Conservation (phyloP, 345 rosid genomes). For the Acer yangbiense region DNA sequence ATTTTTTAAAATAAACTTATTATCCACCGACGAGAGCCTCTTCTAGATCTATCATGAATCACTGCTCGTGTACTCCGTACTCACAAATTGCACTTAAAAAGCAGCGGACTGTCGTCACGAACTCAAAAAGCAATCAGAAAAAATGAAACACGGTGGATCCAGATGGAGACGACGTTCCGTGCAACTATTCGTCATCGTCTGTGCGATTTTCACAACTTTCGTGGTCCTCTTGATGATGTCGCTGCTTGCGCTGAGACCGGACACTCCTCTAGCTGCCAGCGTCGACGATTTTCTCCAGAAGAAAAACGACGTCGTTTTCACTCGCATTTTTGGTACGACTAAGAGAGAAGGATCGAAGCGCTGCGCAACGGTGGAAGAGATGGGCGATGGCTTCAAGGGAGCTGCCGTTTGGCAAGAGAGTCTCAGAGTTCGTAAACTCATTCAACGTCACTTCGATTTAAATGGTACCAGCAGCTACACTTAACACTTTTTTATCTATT, state of each 20-base stretch:
- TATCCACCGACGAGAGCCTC: background rate
- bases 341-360: constrained; percentile 23
- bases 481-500: background rate
- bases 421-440: constrained; percentile 59
- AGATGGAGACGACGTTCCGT: constrained; percentile 53
- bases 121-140: background rate
- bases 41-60: background rate
- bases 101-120: background rate
- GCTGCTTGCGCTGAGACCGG: constrained; percentile 55
- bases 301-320: background rate
- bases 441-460: constrained; percentile 56
- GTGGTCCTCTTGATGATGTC: constrained; percentile 44
- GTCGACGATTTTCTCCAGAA: constrained; percentile 4
- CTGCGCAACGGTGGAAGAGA: constrained; percentile 93
- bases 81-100: background rate
- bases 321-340: background rate
- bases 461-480: constrained; percentile 45
- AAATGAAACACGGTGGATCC: constrained; percentile 27
- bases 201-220: constrained; percentile 38
- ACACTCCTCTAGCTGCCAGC: constrained; percentile 39
- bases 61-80: too few relatives aligned
- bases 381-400: constrained; percentile 74
- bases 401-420: constrained; percentile 57
- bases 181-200: constrained; percentile 38
- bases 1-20: too few relatives aligned